Evolutionary conservation across 495 filamentous ascomycete genomes (phyloP).

Genomic region (Penicillium goetzii): DNA sequence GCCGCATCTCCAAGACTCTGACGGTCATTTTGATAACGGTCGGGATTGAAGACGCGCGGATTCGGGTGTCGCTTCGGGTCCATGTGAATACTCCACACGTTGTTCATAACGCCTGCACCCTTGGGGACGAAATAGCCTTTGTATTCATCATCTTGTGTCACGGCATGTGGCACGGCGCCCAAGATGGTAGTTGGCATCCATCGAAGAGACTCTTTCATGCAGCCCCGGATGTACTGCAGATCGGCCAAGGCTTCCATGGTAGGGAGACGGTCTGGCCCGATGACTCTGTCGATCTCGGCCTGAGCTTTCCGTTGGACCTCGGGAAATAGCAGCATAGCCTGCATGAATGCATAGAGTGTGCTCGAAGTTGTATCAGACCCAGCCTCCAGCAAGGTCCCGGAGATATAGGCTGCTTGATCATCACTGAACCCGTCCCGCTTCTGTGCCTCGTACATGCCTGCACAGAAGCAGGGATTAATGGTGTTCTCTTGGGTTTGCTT

Average conservation of each 20-base stretch:
- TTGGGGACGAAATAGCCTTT: conserved; percentile 54
- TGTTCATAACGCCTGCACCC: conserved; percentile 46
- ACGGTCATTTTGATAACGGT: conserved; percentile 47
- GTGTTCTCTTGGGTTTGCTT: conserved; percentile 33
- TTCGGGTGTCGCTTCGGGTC: conserved; percentile 48
- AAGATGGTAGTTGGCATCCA: conserved; percentile 47
- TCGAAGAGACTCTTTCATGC: conserved; percentile 46
- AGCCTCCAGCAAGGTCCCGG: conserved; percentile 49
- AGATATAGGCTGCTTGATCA: conserved; percentile 44
- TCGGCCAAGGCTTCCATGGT: conserved; percentile 28
- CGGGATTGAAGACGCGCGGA: conserved; percentile 58
- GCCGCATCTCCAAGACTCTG: conserved; percentile 40
- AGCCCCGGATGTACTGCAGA: conserved; percentile 43
- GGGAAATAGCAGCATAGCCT: conserved; percentile 49
- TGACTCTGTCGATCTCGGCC: conserved; percentile 46
- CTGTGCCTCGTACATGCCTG: conserved; percentile 44
- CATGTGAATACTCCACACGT: conserved; percentile 52
- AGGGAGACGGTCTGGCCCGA: conserved; percentile 30
- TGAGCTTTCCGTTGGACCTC: conserved; percentile 54
- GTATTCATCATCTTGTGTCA: conserved; percentile 58
- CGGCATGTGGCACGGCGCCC: conserved; percentile 59
- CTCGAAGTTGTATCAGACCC: conserved; percentile 48
- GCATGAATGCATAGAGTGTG: conserved; percentile 44
- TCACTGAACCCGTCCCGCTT: conserved; percentile 32
- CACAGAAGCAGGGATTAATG: conserved; percentile 36